These are phyloP conservation scores for Oxytropis ochrocephala DNA, from an alignment of 306 rosid species.

Conservation along the genomic window DNA sequence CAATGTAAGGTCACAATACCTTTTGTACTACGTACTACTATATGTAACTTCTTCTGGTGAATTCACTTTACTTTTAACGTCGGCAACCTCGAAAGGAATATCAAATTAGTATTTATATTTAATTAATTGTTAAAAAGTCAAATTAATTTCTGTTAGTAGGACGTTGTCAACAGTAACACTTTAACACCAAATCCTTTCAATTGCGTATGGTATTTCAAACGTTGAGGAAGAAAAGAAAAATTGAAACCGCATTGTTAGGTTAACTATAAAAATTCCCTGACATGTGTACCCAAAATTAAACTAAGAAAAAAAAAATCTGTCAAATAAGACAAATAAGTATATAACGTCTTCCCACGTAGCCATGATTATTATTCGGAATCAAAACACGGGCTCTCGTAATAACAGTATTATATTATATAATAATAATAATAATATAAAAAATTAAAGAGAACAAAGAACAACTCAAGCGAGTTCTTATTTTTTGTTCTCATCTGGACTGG, in stretches of 20 bases:
- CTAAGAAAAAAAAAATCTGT: neutral
- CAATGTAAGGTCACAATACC: neutral
- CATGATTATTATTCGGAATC: neutral
- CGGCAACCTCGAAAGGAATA: neutral
- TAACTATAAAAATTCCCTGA: neutral
- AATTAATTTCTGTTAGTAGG: conserved; percentile 22
- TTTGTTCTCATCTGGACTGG: neutral
- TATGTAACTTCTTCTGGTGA: neutral
- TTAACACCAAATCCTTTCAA: neutral
- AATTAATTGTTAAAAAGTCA: neutral
- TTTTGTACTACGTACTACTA: neutral
- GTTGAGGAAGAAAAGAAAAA: neutral
- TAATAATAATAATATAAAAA: neutral
- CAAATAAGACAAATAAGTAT: neutral
- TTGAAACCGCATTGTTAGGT: neutral
- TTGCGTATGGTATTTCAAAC: neutral
- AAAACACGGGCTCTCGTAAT: neutral
- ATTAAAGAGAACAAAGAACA: conserved; percentile 5
- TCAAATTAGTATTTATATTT: neutral
- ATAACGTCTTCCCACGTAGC: neutral
- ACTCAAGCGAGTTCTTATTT: neutral
- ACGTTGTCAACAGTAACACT: conserved; percentile 17
- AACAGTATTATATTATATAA: too few species aligned
- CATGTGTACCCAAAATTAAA: neutral
- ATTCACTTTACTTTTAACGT: conserved; percentile 22